Conservation (phyloP, 2,329 filamentous ascomycete genomes). For the Fusarium armeniacum region DNA sequence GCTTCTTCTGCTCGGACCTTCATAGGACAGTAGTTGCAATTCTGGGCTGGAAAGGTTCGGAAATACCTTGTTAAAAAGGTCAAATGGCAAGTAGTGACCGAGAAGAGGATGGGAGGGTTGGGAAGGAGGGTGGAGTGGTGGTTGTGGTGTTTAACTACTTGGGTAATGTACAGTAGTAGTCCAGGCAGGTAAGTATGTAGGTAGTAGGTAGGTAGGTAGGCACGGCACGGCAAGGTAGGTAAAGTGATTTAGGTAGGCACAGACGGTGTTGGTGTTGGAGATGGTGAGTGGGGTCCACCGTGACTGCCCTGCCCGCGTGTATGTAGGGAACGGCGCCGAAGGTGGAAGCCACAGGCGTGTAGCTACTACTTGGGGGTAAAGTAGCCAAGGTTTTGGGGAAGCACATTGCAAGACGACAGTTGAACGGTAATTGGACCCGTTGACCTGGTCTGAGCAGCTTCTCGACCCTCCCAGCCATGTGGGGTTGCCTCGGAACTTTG, state of each 20-base stretch:
- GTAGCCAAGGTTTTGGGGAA: constrained; percentile 38
- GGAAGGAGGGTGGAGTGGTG: constrained; percentile 21
- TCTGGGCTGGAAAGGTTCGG: constrained; percentile 37
- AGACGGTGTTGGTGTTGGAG: constrained; percentile 16
- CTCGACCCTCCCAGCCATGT: constrained; percentile 28
- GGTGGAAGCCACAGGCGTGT: constrained; percentile 21
- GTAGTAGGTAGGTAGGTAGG: constrained; percentile 1
- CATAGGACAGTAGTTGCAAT: constrained; percentile 29
- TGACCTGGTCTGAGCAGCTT: constrained; percentile 14
- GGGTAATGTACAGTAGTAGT: not conserved
- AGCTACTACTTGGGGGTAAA: constrained; percentile 14
- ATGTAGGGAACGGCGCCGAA: constrained; percentile 33
- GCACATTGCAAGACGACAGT: not conserved
- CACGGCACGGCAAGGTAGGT: constrained; percentile 4
- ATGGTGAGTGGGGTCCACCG: constrained; percentile 36
- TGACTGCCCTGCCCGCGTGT: constrained; percentile 22
- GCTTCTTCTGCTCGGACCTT: constrained; percentile 21
- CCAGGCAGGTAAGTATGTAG: not conserved
- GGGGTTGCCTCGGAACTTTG: constrained; percentile 41
- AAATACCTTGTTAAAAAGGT: constrained; percentile 31
- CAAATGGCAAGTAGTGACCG: constrained; percentile 33
- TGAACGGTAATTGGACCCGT: constrained; percentile 19
- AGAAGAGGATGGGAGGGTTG: constrained; percentile 40
- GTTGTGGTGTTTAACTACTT: constrained; percentile 36
- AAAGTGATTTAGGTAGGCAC: constrained; percentile 34